Conservation (phyloP, 352 stramenopile genomes). For the Hyphochytrium catenoides region DNA sequence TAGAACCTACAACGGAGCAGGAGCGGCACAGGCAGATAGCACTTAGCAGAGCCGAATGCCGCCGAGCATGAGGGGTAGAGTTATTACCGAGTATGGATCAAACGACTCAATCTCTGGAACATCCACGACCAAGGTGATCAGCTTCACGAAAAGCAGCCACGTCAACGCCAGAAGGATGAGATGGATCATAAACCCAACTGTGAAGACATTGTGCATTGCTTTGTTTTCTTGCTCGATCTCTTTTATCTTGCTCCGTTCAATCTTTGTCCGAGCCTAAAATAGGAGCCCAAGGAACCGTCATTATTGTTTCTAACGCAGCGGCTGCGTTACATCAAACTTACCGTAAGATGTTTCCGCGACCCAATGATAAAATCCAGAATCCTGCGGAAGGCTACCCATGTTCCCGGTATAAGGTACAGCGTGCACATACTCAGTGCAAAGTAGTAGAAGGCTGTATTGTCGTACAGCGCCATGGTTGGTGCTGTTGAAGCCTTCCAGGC, state of each 20-base stretch:
- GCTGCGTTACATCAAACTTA: background rate
- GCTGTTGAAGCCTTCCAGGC: too few species aligned
- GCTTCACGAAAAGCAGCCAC: constrained; percentile 65
- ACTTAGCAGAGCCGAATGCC: too few species aligned
- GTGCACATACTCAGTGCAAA: constrained; percentile 87
- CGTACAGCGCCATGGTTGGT: constrained; percentile 84
- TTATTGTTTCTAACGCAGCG: constrained; percentile 13
- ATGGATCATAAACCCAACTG: constrained; percentile 37
- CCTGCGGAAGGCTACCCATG: constrained; percentile 16
- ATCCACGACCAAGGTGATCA: constrained; percentile 66
- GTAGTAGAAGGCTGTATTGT: constrained; percentile 98
- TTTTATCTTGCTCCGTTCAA: constrained; percentile 50
- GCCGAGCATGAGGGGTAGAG: too few species aligned
- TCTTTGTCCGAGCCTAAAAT: constrained; percentile 13
- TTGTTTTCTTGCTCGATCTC: constrained; percentile 57
- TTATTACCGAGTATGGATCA: too few species aligned
- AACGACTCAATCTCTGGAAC: constrained; percentile 96
- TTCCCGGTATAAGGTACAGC: constrained; percentile 88
- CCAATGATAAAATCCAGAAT: background rate
- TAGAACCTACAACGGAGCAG: constrained; percentile 92
- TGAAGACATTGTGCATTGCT: constrained; percentile 53
- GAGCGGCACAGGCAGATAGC: too few species aligned
- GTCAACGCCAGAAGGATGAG: constrained; percentile 32
- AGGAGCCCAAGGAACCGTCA: background rate
- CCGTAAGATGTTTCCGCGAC: background rate